Evolutionary conservation across 1,284 basidiomycete species (phyloP).

Genomic region (Fomitopsis palustris): DNA sequence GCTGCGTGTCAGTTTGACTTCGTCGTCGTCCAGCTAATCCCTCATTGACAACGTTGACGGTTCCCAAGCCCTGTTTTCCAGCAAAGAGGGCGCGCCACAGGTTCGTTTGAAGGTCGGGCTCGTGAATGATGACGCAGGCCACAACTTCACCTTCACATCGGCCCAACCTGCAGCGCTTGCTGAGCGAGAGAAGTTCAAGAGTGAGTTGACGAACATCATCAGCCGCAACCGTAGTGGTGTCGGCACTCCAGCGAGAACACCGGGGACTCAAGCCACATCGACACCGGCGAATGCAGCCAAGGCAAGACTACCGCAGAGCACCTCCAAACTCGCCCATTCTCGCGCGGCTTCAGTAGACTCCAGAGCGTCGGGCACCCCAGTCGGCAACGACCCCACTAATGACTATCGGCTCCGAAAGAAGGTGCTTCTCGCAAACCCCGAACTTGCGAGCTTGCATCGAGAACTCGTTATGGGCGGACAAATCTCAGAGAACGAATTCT

Average conservation of each 20-base stretch:
- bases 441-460: conserved; percentile 75
- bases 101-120: conserved; percentile 72
- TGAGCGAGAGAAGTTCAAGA: conserved; percentile 80
- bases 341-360: conserved; percentile 59
- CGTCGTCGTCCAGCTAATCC: neutral
- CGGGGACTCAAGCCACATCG: conserved; percentile 26
- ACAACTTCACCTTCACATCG: conserved; percentile 78
- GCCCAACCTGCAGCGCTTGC: conserved; percentile 53
- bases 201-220: conserved; percentile 70
- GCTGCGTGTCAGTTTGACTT: conserved; percentile 53
- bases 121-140: conserved; percentile 61
- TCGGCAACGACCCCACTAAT: conserved; percentile 48
- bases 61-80: conserved; percentile 69
- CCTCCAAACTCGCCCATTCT: conserved; percentile 42
- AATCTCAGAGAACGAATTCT: conserved; percentile 90
- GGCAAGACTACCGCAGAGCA: conserved; percentile 23
- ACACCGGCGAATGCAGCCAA: conserved; percentile 21
- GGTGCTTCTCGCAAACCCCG: conserved; percentile 74
- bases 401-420: conserved; percentile 76
- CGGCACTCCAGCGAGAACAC: conserved; percentile 13
- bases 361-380: conserved; percentile 51
- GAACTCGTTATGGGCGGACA: conserved; percentile 84
- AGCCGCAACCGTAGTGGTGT: conserved; percentile 54
- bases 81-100: conserved; percentile 74
- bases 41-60: neutral